These are phyloP conservation scores for Microsporum audouinii DNA, from an alignment of 2,329 filamentous ascomycete genomes.

Conservation along the genomic window DNA sequence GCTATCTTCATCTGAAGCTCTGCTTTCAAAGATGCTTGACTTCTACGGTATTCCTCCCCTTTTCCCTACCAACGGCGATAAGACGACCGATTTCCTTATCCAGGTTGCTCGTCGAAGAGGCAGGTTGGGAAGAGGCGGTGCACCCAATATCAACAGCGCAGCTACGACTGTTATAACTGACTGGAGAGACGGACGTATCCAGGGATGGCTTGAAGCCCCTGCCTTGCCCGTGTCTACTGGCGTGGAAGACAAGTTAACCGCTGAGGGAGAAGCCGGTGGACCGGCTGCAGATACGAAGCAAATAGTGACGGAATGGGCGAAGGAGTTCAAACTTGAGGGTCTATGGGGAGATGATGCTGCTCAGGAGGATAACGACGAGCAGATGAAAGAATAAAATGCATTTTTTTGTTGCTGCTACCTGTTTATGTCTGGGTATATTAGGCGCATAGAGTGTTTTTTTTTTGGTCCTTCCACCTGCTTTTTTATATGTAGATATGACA, in stretches of 20 bases:
- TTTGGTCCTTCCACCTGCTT: neutral
- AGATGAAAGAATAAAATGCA: constrained; percentile 29
- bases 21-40: constrained; percentile 66
- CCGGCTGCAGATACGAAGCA: constrained; percentile 58
- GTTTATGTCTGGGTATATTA: neutral
- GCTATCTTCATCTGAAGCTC: constrained; percentile 58
- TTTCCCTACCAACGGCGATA: constrained; percentile 57
- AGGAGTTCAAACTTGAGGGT: constrained; percentile 90
- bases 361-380: constrained; percentile 26
- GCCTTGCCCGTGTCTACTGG: constrained; percentile 44
- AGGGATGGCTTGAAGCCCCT: constrained; percentile 79
- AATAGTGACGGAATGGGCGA: constrained; percentile 84
- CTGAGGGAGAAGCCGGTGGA: neutral
- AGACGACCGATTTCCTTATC: constrained; percentile 80
- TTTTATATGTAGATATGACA: neutral
- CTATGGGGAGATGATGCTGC: constrained; percentile 61
- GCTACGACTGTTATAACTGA: constrained; percentile 93
- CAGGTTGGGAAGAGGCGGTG: constrained; percentile 72
- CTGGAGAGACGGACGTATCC: constrained; percentile 89
- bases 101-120: constrained; percentile 92
- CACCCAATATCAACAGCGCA: constrained; percentile 77
- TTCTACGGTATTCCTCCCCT: constrained; percentile 78
- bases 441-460: neutral
- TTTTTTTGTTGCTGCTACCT: neutral
- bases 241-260: constrained; percentile 22